Evolutionary conservation across 768 basidiomycete species (phyloP), one percentile per base, ranked within the genome.

Genomic region (Suillus plorans): DNA sequence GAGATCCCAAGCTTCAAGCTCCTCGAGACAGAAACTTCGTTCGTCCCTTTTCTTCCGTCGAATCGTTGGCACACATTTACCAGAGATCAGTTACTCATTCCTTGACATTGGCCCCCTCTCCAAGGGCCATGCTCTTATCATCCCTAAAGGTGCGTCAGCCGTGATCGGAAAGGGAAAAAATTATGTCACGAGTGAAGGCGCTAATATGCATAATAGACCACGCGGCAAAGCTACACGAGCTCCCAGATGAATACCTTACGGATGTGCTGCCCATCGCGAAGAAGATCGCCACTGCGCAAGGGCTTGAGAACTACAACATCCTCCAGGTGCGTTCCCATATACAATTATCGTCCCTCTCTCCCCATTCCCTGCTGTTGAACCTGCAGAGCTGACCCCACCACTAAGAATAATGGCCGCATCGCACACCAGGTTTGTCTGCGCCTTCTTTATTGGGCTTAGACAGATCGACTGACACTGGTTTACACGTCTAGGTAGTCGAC

Each of bases 1-100:
- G 90, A 95, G 28, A 95, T 98, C 68, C 96, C 96, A 18, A 89
- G 90, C 77, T 89, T 84, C 77, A 96, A 95, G 80, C 85, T 95
- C 42, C 62, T 90, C 47, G 93, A 95, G 75, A 94, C 91, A 2
- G 84, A 86, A 7, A 73, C 84, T 31, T 85, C 89, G 87, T 92
- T 72, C 69, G 87, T 85, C 16, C 10, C 18, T 2, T 50, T 50
- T 47, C 2, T 53, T 28, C 28, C 4, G 25, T 55, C 4, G 13
- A 50, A 28, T 56, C 16, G 42, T 44, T 10, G 5, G 12, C 25
- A 1, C n/a, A 0, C 16, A 0, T 36, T 25, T 41, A 44, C 14
- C 0, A 36, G 20, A 44, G 16, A 18, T 53, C 71, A 94, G 92
- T 16, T 90, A 80, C 73, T 87, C 97, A 0, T 98, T 99, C 81